Conservation (phyloP, 2,329 filamentous ascomycete species). For the Fusarium coicis region DNA sequence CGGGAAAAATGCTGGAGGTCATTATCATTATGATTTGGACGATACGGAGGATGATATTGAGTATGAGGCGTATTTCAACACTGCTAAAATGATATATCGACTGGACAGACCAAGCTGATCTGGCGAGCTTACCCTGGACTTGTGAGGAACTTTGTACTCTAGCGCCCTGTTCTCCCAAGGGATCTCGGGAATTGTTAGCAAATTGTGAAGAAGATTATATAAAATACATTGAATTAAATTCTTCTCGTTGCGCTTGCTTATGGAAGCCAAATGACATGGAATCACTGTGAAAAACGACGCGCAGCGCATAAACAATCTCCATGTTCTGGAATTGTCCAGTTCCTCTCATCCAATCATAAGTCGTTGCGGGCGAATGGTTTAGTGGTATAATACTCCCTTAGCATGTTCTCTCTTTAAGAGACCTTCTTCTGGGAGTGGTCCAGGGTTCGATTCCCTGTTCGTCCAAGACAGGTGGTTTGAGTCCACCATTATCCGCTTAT, state of each 20-base stretch:
- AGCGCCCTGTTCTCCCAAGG: too few species aligned
- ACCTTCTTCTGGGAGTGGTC: conserved; percentile 24
- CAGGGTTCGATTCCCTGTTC: conserved; percentile 38
- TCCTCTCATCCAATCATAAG: neutral
- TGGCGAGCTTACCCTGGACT: neutral
- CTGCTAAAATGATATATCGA: neutral
- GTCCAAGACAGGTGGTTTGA: conserved; percentile 22
- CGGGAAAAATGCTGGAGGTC: conserved; percentile 17
- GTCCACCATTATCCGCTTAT: conserved; percentile 9
- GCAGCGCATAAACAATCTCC: fast-evolving
- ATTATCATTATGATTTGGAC: conserved; percentile 57
- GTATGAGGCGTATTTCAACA: conserved; percentile 56
- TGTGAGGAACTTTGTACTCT: fast-evolving
- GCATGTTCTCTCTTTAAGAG: neutral
- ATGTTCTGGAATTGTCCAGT: fast-evolving
- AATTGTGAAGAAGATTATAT: fast-evolving
- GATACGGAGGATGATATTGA: conserved; percentile 49
- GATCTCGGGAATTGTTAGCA: too few species aligned
- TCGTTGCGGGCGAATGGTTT: conserved; percentile 19
- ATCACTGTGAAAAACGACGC: fast-evolving
- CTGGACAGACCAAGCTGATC: neutral
- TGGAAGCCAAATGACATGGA: fast-evolving
- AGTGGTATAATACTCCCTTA: conserved; percentile 35
- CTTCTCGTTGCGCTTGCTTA: fast-evolving
- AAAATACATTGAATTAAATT: fast-evolving